A percentile compares a stretch with the other conserved stretches of the same genome.
phyloP scores from a whole-genome alignment of 139 green algal genomes.

The Desmodesmus armatus region DNA sequence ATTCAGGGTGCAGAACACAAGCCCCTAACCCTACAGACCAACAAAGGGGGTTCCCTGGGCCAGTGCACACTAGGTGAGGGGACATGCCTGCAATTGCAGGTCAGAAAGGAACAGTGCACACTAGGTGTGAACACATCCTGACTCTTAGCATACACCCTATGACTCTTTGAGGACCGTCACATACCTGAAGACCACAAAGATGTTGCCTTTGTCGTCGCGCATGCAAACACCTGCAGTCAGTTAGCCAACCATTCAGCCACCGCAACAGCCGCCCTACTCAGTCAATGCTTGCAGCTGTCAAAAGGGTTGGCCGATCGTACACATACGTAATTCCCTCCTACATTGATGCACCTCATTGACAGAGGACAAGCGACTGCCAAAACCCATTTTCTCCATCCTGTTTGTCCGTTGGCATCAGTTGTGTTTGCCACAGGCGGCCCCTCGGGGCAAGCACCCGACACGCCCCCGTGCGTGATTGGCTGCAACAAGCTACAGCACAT shows the following conservation, averaged over 20 bases:
- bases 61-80: not conserved
- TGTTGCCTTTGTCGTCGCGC: not conserved
- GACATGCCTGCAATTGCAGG: too few relatives aligned
- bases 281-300: not conserved
- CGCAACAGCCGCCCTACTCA: not conserved
- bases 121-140: not conserved
- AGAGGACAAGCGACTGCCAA: not conserved
- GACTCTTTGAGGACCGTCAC: not conserved
- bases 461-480: not conserved
- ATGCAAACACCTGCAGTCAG: slow-evolving; percentile 12
- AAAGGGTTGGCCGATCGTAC: not conserved
- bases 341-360: too few relatives aligned
- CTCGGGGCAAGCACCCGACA: too few relatives aligned
- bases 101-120: not conserved
- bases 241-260: not conserved
- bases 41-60: not conserved
- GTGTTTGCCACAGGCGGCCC: too few relatives aligned
- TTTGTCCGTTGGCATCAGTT: too few relatives aligned
- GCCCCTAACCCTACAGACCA: not conserved
- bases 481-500: not conserved
- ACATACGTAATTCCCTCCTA: too few relatives aligned
- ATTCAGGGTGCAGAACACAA: not conserved
- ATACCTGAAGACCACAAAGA: slow-evolving; percentile 13
- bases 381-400: too few relatives aligned
- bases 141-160: not conserved